phyloP scores from a whole-genome alignment of 2,329 filamentous ascomycete genomes.

The Fusarium chaquense region DNA sequence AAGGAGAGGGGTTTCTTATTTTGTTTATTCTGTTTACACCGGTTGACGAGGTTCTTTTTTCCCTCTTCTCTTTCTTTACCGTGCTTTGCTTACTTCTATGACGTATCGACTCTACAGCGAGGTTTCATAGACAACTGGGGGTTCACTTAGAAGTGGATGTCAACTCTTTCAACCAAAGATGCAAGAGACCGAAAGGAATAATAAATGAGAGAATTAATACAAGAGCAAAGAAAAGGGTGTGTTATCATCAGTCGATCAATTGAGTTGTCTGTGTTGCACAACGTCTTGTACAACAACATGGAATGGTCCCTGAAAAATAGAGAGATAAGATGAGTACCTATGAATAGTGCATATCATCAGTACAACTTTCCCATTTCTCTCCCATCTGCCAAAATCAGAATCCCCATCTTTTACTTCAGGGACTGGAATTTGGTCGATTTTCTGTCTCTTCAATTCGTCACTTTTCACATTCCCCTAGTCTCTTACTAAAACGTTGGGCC shows the following conservation, averaged over 20 bases:
- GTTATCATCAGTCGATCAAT: not conserved
- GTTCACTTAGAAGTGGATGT: not conserved
- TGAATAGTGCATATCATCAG: slow-evolving; percentile 9
- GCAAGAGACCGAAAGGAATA: not conserved
- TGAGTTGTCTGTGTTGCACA: not conserved
- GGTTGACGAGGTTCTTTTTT: not conserved
- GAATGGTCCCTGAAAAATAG: not conserved
- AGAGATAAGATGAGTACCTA: not conserved
- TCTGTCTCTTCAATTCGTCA: not conserved
- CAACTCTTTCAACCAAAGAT: not conserved
- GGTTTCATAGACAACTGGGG: not conserved
- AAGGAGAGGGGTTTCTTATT: not conserved
- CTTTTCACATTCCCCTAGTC: slow-evolving; percentile 1
- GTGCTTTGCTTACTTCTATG: slow-evolving; percentile 26
- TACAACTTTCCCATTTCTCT: slow-evolving; percentile 16
- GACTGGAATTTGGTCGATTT: not conserved
- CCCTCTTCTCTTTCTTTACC: not conserved
- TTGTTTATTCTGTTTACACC: slow-evolving; percentile 16
- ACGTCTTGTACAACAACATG: not conserved
- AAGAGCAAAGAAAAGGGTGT: not conserved
- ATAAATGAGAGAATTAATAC: not conserved
- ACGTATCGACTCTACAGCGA: slow-evolving; percentile 16
- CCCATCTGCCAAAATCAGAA: not conserved
- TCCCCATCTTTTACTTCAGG: slow-evolving; percentile 4
- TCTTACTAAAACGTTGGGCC: not conserved